These are phyloP conservation scores for Neonectria ditissima DNA, from an alignment of 2,329 filamentous ascomycete genomes.

Conservation along the genomic window DNA sequence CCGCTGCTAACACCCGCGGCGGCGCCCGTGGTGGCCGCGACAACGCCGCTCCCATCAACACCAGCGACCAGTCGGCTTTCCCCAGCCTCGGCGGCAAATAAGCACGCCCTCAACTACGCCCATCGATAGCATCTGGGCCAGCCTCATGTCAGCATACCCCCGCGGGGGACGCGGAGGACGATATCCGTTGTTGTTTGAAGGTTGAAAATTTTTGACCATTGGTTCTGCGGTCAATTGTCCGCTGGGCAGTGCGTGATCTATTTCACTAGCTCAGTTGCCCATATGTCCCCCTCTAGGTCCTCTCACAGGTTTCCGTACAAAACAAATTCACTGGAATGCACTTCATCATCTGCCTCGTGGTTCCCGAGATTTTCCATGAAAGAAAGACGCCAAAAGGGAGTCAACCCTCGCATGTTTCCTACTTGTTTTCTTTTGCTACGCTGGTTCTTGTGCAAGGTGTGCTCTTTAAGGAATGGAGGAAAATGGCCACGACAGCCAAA, in stretches of 20 bases:
- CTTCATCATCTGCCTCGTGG: constrained; percentile 29
- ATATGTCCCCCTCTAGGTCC: constrained; percentile 48
- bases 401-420: constrained; percentile 6
- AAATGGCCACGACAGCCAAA: background rate
- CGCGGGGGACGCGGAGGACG: constrained; percentile 34
- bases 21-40: constrained; percentile 43
- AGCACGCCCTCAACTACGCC: constrained; percentile 38
- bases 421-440: background rate
- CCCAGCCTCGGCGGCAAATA: constrained; percentile 70
- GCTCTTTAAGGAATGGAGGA: background rate
- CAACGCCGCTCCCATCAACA: constrained; percentile 61
- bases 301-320: constrained; percentile 47
- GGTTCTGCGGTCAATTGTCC: constrained; percentile 43
- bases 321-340: constrained; percentile 45
- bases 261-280: constrained; percentile 44
- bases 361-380: constrained; percentile 1
- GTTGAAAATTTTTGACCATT: constrained; percentile 49
- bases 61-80: constrained; percentile 69
- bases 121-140: constrained; percentile 41
- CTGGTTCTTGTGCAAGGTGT: background rate
- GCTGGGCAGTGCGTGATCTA: constrained; percentile 40
- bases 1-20: constrained; percentile 37
- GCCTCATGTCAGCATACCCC: constrained; percentile 36
- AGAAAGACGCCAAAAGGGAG: constrained; percentile 6
- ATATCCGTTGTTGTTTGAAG: constrained; percentile 50